phyloP scores from a whole-genome alignment of 805 yeast genomes.

The Torulaspora franciscae region DNA sequence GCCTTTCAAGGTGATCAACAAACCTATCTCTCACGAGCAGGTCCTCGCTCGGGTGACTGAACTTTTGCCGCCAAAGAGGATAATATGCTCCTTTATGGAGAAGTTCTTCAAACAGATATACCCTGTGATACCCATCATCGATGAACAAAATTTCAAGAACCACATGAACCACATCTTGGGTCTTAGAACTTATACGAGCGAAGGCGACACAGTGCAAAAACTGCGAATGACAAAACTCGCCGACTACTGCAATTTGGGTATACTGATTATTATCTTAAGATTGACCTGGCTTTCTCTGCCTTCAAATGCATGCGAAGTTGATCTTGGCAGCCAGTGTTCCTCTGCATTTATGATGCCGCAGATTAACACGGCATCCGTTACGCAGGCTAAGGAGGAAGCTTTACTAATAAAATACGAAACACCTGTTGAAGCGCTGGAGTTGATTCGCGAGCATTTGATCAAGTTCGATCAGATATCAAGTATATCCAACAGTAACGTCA shows the following conservation, averaged over 20 bases:
- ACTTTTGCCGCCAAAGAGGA: conserved; percentile 49
- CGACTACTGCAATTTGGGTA: conserved; percentile 45
- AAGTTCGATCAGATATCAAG: conserved; percentile 35
- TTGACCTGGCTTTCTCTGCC: conserved; percentile 55
- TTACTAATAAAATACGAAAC: conserved; percentile 29
- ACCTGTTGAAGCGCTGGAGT: conserved; percentile 27
- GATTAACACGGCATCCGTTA: conserved; percentile 20
- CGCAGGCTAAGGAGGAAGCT: conserved; percentile 31
- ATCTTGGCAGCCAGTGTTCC: conserved; percentile 25
- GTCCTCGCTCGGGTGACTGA: conserved; percentile 33
- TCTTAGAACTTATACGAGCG: conserved; percentile 6
- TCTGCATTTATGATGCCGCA: conserved; percentile 18
- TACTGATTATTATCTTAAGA: conserved; percentile 48
- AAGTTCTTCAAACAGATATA: conserved; percentile 57
- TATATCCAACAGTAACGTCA: conserved; percentile 33
- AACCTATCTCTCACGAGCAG: conserved; percentile 19
- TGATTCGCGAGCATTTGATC: conserved; percentile 30
- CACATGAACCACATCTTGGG: conserved; percentile 30
- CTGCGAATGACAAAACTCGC: conserved; percentile 34
- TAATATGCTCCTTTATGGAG: conserved; percentile 53
- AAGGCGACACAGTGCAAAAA: conserved; percentile 19
- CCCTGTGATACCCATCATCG: conserved; percentile 62
- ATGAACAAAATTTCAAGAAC: conserved; percentile 42
- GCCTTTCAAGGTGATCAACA: neutral
- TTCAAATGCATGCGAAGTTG: conserved; percentile 35